These are phyloP conservation scores for Aspergillus sclerotiicarbonarius DNA, from an alignment of 495 filamentous ascomycete genomes.

Conservation along the genomic window DNA sequence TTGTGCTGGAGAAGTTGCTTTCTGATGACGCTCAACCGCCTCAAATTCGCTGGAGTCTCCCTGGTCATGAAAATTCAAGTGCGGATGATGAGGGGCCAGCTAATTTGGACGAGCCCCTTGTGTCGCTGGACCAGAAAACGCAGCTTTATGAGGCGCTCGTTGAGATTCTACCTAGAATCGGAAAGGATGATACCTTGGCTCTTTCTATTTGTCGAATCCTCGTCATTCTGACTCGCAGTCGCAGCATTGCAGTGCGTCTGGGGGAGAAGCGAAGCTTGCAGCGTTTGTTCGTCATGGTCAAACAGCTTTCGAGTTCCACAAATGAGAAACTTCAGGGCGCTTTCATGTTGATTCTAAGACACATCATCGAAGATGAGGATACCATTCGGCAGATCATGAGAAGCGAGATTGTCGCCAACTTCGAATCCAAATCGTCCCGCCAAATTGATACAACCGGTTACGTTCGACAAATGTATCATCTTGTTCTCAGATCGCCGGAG, in stretches of 20 bases:
- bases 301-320: constrained; percentile 76
- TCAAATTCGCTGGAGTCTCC: constrained; percentile 69
- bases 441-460: constrained; percentile 69
- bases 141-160: constrained; percentile 72
- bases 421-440: constrained; percentile 62
- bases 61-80: constrained; percentile 52
- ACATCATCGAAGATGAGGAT: constrained; percentile 91
- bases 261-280: constrained; percentile 87
- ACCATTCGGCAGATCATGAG: constrained; percentile 90
- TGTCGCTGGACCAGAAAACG: constrained; percentile 63
- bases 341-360: constrained; percentile 84
- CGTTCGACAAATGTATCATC: constrained; percentile 73
- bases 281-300: constrained; percentile 89
- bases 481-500: constrained; percentile 79
- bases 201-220: constrained; percentile 79
- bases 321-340: constrained; percentile 73
- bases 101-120: constrained; percentile 57
- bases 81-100: constrained; percentile 51
- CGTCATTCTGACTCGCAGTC: constrained; percentile 83
- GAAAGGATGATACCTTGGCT: constrained; percentile 81
- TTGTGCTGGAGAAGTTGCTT: constrained; percentile 86
- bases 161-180: constrained; percentile 78
- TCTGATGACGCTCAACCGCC: constrained; percentile 80
- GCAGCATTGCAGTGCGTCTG: constrained; percentile 69
- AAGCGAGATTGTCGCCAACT: constrained; percentile 76